Evolutionary conservation across 106 monocot genomes (phyloP).

Genomic region (Dendrobium huoshanense): DNA sequence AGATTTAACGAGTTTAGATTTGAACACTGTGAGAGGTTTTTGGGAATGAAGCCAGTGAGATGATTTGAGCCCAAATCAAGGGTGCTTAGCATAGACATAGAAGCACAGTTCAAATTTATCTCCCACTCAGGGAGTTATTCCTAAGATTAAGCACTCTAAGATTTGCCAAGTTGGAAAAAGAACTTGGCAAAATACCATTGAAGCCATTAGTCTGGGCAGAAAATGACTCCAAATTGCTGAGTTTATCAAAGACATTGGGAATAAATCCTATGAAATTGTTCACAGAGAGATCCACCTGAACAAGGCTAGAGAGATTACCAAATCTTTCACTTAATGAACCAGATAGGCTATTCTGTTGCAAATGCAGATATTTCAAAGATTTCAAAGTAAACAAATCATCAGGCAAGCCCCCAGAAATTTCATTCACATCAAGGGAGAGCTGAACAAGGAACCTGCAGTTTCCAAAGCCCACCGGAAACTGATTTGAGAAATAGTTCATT

Average conservation of each 20-base stretch:
- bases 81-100: slow-evolving; percentile 23
- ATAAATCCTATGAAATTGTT: slow-evolving; percentile 40
- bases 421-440: slow-evolving; percentile 34
- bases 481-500: slow-evolving; percentile 32
- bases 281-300: slow-evolving; percentile 40
- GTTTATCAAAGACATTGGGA: slow-evolving; percentile 32
- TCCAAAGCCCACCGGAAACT: slow-evolving; percentile 34
- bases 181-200: slow-evolving; percentile 31
- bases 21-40: slow-evolving; percentile 21
- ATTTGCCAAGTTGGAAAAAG: slow-evolving; percentile 30
- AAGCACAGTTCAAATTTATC: slow-evolving; percentile 29
- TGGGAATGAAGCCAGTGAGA: slow-evolving; percentile 42
- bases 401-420: slow-evolving; percentile 37
- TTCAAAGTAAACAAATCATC: slow-evolving; percentile 41
- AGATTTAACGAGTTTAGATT: slow-evolving; percentile 41
- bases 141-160: slow-evolving; percentile 32
- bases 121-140: slow-evolving; percentile 53
- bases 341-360: slow-evolving; percentile 38
- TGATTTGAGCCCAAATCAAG: slow-evolving; percentile 47
- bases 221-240: slow-evolving; percentile 32
- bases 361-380: slow-evolving; percentile 20
- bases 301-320: slow-evolving; percentile 44
- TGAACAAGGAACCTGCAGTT: slow-evolving; percentile 35
- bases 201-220: slow-evolving; percentile 24
- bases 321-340: slow-evolving; percentile 27